A percentile compares a stretch with the other conserved stretches of the same genome.
Conservation (phyloP, 345 rosid species). For the Erodium maritimum region DNA sequence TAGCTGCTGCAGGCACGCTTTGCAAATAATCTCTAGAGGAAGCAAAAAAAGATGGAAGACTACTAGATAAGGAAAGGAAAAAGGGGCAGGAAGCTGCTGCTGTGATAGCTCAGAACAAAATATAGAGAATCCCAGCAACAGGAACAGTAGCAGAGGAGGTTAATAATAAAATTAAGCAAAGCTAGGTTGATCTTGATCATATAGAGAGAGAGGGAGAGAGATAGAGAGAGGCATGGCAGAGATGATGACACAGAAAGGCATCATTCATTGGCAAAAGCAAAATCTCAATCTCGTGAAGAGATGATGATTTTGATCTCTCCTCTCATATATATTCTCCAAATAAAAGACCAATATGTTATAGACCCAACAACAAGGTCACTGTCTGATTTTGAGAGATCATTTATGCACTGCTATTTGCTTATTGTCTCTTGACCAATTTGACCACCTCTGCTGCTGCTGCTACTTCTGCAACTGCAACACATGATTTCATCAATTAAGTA, state of each 20-base stretch:
- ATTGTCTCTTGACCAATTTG: not conserved
- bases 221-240: constrained; percentile 25
- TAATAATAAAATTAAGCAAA: constrained; percentile 12
- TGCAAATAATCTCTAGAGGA: not conserved
- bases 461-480: not conserved
- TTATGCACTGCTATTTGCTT: not conserved
- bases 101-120: no score
- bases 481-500: not conserved
- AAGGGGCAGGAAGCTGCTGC: not conserved
- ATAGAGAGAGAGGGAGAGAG: constrained; percentile 10
- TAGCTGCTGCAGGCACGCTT: not conserved
- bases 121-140: not conserved
- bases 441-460: not conserved
- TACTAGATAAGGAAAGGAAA: not conserved
- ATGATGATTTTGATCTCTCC: constrained; percentile 13
- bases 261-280: constrained; percentile 51
- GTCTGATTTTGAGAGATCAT: not conserved
- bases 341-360: not conserved
- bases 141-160: not conserved
- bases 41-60: not conserved
- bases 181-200: constrained; percentile 15
- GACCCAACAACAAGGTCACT: not conserved
- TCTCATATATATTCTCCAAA: constrained; percentile 3
- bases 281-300: constrained; percentile 39
- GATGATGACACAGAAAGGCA: constrained; percentile 46